Conservation (phyloP, 139 green algal genomes). For the Coelastrella sp. region DNA sequence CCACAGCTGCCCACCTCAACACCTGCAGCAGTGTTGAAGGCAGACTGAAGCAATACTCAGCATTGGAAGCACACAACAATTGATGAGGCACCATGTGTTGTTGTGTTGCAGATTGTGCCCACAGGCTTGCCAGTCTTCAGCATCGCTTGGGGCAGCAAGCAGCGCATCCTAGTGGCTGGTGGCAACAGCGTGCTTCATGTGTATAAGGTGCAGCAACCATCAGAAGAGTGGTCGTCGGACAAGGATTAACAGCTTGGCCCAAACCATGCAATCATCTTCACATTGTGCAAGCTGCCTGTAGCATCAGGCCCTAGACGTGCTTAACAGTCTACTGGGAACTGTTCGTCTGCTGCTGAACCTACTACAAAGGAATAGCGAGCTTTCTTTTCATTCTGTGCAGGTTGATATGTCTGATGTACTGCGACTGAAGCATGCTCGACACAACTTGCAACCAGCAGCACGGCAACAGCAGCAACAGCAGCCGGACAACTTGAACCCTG, state of each 20-base stretch:
- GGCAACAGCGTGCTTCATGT: constrained; percentile 66
- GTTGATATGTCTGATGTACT: constrained; percentile 62
- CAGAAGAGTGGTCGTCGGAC: background rate
- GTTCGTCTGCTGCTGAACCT: background rate
- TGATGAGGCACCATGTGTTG: background rate
- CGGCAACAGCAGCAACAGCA: constrained; percentile 61
- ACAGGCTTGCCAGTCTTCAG: constrained; percentile 64
- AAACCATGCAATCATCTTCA: no score
- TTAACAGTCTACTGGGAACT: no score
- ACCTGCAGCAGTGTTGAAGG: no score
- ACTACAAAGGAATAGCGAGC: background rate
- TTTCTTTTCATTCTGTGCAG: background rate
- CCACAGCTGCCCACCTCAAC: no score
- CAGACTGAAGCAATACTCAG: no score
- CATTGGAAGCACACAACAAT: no score
- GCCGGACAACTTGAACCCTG: background rate
- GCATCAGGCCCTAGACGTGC: no score
- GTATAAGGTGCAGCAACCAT: constrained; percentile 52
- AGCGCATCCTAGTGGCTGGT: constrained; percentile 63
- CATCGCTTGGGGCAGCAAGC: constrained; percentile 66
- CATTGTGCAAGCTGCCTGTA: no score
- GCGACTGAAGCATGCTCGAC: constrained; percentile 26
- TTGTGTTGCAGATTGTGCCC: constrained; percentile 42
- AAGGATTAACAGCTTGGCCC: no score
- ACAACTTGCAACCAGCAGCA: constrained; percentile 44